Evolutionary conservation across 2,329 filamentous ascomycete species (phyloP).

Genomic region (Xylaria sp.): DNA sequence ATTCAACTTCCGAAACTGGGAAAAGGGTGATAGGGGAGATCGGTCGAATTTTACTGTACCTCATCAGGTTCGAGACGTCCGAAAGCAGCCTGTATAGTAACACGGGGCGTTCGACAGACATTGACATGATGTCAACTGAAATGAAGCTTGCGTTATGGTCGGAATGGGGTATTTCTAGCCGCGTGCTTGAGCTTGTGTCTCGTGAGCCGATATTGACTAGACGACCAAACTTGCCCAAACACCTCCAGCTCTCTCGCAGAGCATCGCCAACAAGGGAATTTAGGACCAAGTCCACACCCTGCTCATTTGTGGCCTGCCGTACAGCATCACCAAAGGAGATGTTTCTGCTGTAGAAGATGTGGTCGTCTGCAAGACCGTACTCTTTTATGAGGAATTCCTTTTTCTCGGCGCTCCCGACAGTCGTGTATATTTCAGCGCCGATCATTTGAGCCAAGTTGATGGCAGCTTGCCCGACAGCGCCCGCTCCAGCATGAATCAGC

Average conservation of each 20-base stretch:
- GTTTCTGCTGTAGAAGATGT: conserved; percentile 40
- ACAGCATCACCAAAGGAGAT: conserved; percentile 36
- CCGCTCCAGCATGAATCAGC: conserved; percentile 39
- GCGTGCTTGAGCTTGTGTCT: conserved; percentile 37
- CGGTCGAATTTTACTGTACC: conserved; percentile 39
- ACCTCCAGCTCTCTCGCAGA: conserved; percentile 40
- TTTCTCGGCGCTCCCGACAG: conserved; percentile 37
- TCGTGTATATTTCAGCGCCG: conserved; percentile 38
- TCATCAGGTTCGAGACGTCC: conserved; percentile 39
- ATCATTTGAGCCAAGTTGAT: conserved; percentile 39
- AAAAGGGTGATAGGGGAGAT: conserved; percentile 45
- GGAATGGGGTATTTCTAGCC: conserved; percentile 56
- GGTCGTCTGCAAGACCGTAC: conserved; percentile 35
- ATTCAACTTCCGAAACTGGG: conserved; percentile 44
- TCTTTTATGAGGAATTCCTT: conserved; percentile 40
- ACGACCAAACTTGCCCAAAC: conserved; percentile 41
- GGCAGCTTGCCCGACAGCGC: conserved; percentile 40
- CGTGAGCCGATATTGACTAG: conserved; percentile 39
- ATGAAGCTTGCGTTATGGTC: conserved; percentile 54
- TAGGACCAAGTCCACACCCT: conserved; percentile 38
- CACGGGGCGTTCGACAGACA: conserved; percentile 44
- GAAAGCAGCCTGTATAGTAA: conserved; percentile 37
- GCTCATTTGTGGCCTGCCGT: conserved; percentile 31
- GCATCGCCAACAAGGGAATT: conserved; percentile 39
- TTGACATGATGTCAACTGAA: conserved; percentile 51